phyloP scores from a whole-genome alignment of 257 asterid species.

The Penstemon barbatus region DNA sequence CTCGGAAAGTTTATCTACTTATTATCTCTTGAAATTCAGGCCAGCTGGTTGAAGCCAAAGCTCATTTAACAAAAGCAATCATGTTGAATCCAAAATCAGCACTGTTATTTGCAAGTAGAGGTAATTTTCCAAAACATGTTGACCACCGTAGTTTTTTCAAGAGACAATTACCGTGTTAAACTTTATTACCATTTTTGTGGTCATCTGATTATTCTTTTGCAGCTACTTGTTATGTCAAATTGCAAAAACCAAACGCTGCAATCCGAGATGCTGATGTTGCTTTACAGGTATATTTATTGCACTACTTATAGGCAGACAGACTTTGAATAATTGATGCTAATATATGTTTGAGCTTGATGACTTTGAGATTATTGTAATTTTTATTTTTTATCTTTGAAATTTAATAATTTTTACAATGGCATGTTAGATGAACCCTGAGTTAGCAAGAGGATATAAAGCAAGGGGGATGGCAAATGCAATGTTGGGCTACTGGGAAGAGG shows the following conservation, averaged over 20 bases:
- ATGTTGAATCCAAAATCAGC: slow-evolving; percentile 64
- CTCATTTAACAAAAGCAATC: slow-evolving; percentile 63
- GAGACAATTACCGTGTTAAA: too few species aligned
- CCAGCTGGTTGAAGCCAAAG: slow-evolving; percentile 54
- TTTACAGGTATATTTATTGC: slow-evolving; percentile 43
- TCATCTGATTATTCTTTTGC: slow-evolving; percentile 31
- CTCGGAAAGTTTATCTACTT: too few species aligned
- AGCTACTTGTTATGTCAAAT: slow-evolving; percentile 58
- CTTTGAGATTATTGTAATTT: too few species aligned
- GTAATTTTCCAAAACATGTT: slow-evolving; percentile 31
- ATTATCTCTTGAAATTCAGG: slow-evolving; percentile 30
- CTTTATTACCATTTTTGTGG: background rate
- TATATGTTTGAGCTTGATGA: too few species aligned
- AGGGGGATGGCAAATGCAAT: slow-evolving; percentile 66
- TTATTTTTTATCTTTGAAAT: background rate
- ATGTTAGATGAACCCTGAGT: slow-evolving; percentile 48
- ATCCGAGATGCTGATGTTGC: slow-evolving; percentile 83
- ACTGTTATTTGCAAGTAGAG: slow-evolving; percentile 63
- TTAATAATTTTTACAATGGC: slow-evolving; percentile 12
- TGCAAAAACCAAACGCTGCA: slow-evolving; percentile 83
- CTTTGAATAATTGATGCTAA: too few species aligned
- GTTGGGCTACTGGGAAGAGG: slow-evolving; percentile 88
- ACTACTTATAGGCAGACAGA: too few species aligned
- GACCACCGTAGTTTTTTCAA: background rate
- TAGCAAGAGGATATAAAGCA: slow-evolving; percentile 59